Conservation (phyloP, 164 flowering plant species). For the Annona squamosa region DNA sequence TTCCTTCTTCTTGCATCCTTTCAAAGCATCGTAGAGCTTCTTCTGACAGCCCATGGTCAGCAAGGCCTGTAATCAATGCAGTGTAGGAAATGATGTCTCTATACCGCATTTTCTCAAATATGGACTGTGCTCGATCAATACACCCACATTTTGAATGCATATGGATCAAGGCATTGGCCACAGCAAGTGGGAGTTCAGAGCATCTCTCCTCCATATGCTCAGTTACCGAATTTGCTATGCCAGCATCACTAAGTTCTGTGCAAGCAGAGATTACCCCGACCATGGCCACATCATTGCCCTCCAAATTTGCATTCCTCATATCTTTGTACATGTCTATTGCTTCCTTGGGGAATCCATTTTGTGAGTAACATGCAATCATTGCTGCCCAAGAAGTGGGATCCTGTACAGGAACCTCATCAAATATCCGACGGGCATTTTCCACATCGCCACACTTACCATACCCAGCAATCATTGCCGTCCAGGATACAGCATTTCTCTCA, state of each 20-base stretch:
- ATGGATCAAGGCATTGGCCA: slow-evolving; percentile 40
- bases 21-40: slow-evolving; percentile 35
- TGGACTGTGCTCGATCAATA: slow-evolving; percentile 23
- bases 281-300: slow-evolving; percentile 35
- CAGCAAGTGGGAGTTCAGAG: slow-evolving; percentile 19
- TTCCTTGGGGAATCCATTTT: slow-evolving; percentile 35
- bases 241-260: slow-evolving; percentile 31
- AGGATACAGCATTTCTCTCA: slow-evolving; percentile 27
- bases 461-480: slow-evolving; percentile 49
- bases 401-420: slow-evolving; percentile 17
- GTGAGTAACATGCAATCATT: slow-evolving; percentile 40
- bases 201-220: slow-evolving; percentile 22
- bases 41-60: slow-evolving; percentile 34
- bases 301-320: slow-evolving; percentile 25
- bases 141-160: slow-evolving; percentile 43
- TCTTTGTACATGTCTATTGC: slow-evolving; percentile 33
- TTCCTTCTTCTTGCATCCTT: slow-evolving; percentile 31
- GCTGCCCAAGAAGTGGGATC: slow-evolving; percentile 35
- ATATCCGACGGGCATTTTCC: slow-evolving; percentile 19
- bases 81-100: slow-evolving; percentile 35
- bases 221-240: slow-evolving; percentile 15
- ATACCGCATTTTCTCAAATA: slow-evolving; percentile 26
- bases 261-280: slow-evolving; percentile 49
- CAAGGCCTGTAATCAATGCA: slow-evolving; percentile 32
- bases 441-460: slow-evolving; percentile 40